Evolutionary conservation across 2,329 filamentous ascomycete species (phyloP), one percentile per base, ranked within the genome.

Genomic region (Paecilomyces sp.): DNA sequence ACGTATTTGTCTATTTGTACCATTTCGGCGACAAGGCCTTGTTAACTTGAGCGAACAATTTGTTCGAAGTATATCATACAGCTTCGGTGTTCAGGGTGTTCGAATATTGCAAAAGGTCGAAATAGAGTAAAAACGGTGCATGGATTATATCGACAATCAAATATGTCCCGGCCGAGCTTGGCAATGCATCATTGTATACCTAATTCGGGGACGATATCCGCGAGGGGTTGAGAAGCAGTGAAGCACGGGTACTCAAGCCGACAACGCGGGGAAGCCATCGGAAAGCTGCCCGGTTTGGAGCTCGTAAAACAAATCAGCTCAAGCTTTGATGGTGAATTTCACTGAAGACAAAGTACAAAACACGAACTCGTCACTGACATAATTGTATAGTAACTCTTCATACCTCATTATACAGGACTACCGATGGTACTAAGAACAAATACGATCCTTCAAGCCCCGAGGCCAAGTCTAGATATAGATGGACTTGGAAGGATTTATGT

Each of bases 1-100:
- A 64, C 57, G 57, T 71, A 72, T 58, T 68, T 72, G 58, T 57
- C 31, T 41, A 57, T 31, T 52, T 57, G 56, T 8, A 57, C 56
- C 56, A 57, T 57, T 22, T 41, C 51, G 34, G 34, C 13, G 13
- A 15, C 15, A n/a, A 3, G 15, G 12, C 4, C 13, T 41, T n/a
- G 15, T 41, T 12, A 41, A n/a, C 34, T 13, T 41, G 34, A 41
- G 5, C 3, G 1, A n/a, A 41, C 5, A 13, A 13, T 15, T n/a
- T 41, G 2, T 6, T 41, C 5, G 34, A 41, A 15, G 12, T 41
- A 41, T 2, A 4, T 41, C 1, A 1, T n/a, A 28, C 4, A n/a
- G 34, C 2, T 13, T 41, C 12, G 13, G 34, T 36, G 34, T 4
- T 41, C n/a, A n/a, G n/a, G n/a, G n/a, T n/a, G n/a, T n/a, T n/a